Evolutionary conservation across 768 basidiomycete genomes (phyloP).

Genomic region (Auricularia auricula-judae): DNA sequence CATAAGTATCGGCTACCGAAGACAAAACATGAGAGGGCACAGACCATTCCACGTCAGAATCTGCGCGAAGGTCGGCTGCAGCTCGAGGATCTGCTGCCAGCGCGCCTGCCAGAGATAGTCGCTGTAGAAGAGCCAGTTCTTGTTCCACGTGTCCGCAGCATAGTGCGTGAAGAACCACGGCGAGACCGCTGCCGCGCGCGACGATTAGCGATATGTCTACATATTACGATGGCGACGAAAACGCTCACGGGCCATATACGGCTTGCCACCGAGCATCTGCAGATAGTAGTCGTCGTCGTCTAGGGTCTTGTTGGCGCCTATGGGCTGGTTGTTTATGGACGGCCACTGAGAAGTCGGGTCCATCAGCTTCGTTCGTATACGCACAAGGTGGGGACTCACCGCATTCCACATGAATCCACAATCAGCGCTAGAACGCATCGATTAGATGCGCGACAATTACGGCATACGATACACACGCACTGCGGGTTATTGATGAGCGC

Average conservation of each 20-base stretch:
- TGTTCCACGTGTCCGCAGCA: constrained; percentile 43
- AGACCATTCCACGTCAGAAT: constrained; percentile 55
- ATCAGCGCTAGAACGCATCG: background rate
- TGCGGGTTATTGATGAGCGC: background rate
- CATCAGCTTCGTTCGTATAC: background rate
- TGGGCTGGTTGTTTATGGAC: background rate
- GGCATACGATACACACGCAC: background rate
- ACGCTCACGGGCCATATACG: background rate
- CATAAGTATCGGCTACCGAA: background rate
- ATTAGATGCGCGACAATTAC: background rate
- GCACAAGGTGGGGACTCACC: background rate
- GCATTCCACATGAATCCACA: background rate
- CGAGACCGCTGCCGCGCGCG: constrained; percentile 26
- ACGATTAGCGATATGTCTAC: too few species aligned
- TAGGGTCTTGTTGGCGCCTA: background rate
- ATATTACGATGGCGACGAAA: background rate
- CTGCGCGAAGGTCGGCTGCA: constrained; percentile 34
- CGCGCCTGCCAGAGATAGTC: constrained; percentile 44
- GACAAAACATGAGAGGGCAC: background rate
- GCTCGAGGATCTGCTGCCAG: constrained; percentile 51
- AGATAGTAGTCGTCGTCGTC: background rate
- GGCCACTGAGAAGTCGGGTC: background rate
- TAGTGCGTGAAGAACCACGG: constrained; percentile 75
- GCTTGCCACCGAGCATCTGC: background rate
- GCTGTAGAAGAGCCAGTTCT: constrained; percentile 29